These are phyloP conservation scores for Paramyrothecium roridum DNA, from an alignment of 2,329 filamentous ascomycete species.

Conservation along the genomic window DNA sequence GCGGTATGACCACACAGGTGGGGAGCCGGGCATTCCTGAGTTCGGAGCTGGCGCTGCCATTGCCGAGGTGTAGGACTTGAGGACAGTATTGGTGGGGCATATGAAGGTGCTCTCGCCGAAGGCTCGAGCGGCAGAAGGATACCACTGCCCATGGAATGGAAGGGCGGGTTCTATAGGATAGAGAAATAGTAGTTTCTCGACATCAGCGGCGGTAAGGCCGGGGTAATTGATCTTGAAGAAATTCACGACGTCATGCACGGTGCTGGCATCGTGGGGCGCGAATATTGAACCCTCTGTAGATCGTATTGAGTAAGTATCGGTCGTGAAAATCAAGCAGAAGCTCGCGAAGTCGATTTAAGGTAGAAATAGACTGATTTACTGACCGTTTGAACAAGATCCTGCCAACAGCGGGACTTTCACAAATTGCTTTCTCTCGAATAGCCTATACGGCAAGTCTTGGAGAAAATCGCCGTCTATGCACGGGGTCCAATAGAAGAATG, in stretches of 20 bases:
- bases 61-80: slow-evolving; percentile 25
- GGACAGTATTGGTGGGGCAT: slow-evolving; percentile 38
- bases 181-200: slow-evolving; percentile 27
- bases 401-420: slow-evolving; percentile 42
- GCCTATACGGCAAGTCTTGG: slow-evolving; percentile 34
- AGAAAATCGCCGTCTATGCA: slow-evolving; percentile 46
- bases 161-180: slow-evolving; percentile 34
- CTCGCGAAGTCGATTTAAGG: too few species aligned
- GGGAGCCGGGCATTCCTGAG: background rate
- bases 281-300: slow-evolving; percentile 44
- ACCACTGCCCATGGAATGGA: slow-evolving; percentile 39
- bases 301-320: slow-evolving; percentile 6
- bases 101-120: slow-evolving; percentile 45
- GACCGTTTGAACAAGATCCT: slow-evolving; percentile 41
- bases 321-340: too few species aligned
- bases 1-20: slow-evolving; percentile 40
- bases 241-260: slow-evolving; percentile 25
- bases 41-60: slow-evolving; percentile 4
- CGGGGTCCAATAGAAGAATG: slow-evolving; percentile 49
- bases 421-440: slow-evolving; percentile 37
- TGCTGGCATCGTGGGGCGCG: slow-evolving; percentile 30
- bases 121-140: slow-evolving; percentile 35
- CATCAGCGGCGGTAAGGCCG: slow-evolving; percentile 30
- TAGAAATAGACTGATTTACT: slow-evolving; percentile 7
- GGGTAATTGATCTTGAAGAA: slow-evolving; percentile 49